phyloP scores from a whole-genome alignment of 208 protist species.

The Trypanosoma platydactyli region DNA sequence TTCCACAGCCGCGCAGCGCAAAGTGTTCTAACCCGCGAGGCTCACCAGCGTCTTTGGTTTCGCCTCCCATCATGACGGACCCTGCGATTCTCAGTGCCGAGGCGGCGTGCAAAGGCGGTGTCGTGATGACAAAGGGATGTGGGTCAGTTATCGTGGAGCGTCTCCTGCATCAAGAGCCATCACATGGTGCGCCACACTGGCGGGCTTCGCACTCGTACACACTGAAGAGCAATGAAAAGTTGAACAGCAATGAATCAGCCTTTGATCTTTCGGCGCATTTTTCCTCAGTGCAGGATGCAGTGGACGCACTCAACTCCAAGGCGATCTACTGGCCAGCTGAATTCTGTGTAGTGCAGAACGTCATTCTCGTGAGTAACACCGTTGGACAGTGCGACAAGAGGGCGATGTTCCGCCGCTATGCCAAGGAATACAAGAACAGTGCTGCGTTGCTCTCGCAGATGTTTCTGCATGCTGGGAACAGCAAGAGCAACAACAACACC shows the following conservation, averaged over 20 bases:
- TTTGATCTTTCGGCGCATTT: constrained; percentile 76
- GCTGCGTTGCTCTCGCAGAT: constrained; percentile 20
- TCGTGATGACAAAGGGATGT: constrained; percentile 13
- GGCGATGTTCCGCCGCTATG: constrained; percentile 70
- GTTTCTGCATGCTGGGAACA: constrained; percentile 10
- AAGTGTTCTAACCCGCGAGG: constrained; percentile 63
- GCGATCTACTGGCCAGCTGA: constrained; percentile 76
- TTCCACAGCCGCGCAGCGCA: constrained; percentile 82
- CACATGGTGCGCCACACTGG: constrained; percentile 50
- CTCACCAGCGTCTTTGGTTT: constrained; percentile 33
- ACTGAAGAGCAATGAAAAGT: constrained; percentile 78
- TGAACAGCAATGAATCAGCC: constrained; percentile 44
- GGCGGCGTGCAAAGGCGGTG: constrained; percentile 29
- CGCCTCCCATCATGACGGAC: constrained; percentile 55
- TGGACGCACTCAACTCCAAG: constrained; percentile 71
- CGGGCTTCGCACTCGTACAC: constrained; percentile 48
- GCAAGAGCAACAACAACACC: background rate
- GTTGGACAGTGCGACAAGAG: constrained; percentile 62
- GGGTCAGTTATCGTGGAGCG: constrained; percentile 33
- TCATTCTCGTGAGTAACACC: constrained; percentile 63
- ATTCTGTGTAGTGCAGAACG: constrained; percentile 76
- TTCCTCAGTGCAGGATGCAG: constrained; percentile 43
- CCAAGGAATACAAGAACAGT: constrained; percentile 60
- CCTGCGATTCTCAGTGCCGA: constrained; percentile 81
- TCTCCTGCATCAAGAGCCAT: constrained; percentile 43